Conservation (phyloP, 179 eudicot species). For the Monotropa hypopitys region DNA sequence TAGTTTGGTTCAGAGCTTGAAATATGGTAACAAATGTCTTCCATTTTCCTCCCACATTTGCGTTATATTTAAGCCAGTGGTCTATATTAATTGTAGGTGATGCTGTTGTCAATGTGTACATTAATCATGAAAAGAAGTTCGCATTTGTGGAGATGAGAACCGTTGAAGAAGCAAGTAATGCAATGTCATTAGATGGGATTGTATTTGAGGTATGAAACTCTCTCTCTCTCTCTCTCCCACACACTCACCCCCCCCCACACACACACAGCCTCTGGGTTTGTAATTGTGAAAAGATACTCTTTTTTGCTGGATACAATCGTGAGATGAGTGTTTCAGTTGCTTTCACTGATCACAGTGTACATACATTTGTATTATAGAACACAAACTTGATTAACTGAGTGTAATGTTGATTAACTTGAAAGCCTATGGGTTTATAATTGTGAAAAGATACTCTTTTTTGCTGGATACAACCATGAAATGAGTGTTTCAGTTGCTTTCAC, state of each 20-base stretch:
- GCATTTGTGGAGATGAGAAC: conserved; percentile 93
- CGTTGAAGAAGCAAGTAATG: conserved; percentile 89
- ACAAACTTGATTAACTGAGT: background rate
- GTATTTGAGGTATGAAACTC: conserved; percentile 47
- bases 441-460: background rate
- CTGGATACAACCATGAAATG: background rate
- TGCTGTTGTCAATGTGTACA: conserved; percentile 85
- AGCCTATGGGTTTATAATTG: background rate
- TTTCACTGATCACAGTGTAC: background rate
- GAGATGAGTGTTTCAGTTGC: background rate
- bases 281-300: background rate
- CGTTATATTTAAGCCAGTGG: background rate
- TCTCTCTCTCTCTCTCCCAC: conserved; percentile 1
- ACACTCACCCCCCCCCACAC: too few species aligned
- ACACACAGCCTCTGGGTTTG: background rate
- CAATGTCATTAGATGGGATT: conserved; percentile 83
- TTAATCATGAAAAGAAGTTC: conserved; percentile 84
- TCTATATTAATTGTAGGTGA: conserved; percentile 36
- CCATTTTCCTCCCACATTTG: conserved; percentile 5
- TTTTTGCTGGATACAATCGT: background rate
- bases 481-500: background rate
- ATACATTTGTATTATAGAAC: background rate
- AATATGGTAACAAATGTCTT: background rate
- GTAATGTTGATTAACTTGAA: background rate
- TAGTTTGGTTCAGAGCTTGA: conserved; percentile 14